Conservation (phyloP, 805 yeast species). For the Cyberlindnera mycetangii region DNA sequence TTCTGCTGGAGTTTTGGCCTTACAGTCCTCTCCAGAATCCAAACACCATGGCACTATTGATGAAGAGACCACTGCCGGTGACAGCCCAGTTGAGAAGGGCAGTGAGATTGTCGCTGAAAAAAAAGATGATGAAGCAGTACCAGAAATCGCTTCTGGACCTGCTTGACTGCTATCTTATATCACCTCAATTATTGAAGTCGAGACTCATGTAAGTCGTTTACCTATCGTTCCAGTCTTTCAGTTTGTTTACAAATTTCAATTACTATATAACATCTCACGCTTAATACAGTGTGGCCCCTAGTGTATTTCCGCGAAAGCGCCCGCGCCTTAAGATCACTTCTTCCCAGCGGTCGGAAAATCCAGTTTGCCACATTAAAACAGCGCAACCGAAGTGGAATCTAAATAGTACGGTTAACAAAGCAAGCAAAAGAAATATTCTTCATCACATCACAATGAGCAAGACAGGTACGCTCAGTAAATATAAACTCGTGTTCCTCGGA, state of each 20-base stretch:
- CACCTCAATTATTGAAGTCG: too few relatives aligned
- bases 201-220: too few relatives aligned
- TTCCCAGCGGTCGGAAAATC: neutral
- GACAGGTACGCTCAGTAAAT: slow-evolving; percentile 45
- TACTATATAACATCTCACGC: neutral
- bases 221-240: too few relatives aligned
- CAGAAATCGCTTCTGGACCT: neutral
- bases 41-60: neutral
- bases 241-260: too few relatives aligned
- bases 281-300: neutral
- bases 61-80: slow-evolving; percentile 2
- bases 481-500: slow-evolving; percentile 93
- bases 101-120: neutral
- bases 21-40: neutral
- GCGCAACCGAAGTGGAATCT: neutral
- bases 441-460: slow-evolving; percentile 16
- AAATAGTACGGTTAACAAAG: too few relatives aligned
- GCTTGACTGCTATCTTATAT: too few relatives aligned
- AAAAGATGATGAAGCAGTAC: neutral
- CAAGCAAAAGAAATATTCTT: too few relatives aligned
- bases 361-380: neutral
- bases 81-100: neutral
- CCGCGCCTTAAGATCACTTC: too few relatives aligned
- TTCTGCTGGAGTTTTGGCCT: neutral
- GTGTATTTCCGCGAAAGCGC: neutral